Percentiles rank a stretch among this genome's conserved stretches.
phyloP scores from a whole-genome alignment of 495 filamentous ascomycete species.

The Daldinia vernicosa region DNA sequence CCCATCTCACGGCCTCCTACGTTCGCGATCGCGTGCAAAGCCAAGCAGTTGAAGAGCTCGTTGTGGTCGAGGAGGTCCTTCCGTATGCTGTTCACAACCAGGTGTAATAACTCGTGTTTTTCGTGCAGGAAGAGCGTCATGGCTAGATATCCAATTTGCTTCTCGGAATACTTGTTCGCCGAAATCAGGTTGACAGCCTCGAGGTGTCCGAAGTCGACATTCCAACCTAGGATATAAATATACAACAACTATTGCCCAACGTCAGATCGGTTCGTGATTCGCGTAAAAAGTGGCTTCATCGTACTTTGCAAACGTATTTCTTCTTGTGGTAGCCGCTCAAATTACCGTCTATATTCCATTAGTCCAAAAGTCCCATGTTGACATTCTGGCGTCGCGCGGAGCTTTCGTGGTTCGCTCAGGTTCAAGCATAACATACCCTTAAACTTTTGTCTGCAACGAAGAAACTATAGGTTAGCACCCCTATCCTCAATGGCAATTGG shows the following conservation, averaged over 20 bases:
- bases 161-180: constrained; percentile 96
- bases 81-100: constrained; percentile 98
- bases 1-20: constrained; percentile 97
- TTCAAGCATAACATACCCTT: constrained; percentile 61
- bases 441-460: constrained; percentile 71
- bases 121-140: constrained; percentile 98
- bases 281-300: constrained; percentile 7
- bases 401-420: constrained; percentile 11
- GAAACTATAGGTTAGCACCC: constrained; percentile 36
- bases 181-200: constrained; percentile 98
- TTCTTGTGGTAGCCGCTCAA: constrained; percentile 98
- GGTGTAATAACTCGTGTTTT: constrained; percentile 91
- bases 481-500: constrained; percentile 12
- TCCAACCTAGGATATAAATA: constrained; percentile 99
- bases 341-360: constrained; percentile 70
- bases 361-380: constrained; percentile 36
- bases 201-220: constrained; percentile 98
- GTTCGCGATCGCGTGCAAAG: constrained; percentile 98
- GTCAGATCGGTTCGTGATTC: constrained; percentile 42
- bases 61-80: constrained; percentile 96
- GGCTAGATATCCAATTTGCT: constrained; percentile 98
- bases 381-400: constrained; percentile 13
- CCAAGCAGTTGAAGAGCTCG: constrained; percentile 96
- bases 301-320: constrained; percentile 99
- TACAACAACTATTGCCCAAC: constrained; percentile 75